phyloP scores from a whole-genome alignment of 345 rosid genomes.

The Turritis glabra region DNA sequence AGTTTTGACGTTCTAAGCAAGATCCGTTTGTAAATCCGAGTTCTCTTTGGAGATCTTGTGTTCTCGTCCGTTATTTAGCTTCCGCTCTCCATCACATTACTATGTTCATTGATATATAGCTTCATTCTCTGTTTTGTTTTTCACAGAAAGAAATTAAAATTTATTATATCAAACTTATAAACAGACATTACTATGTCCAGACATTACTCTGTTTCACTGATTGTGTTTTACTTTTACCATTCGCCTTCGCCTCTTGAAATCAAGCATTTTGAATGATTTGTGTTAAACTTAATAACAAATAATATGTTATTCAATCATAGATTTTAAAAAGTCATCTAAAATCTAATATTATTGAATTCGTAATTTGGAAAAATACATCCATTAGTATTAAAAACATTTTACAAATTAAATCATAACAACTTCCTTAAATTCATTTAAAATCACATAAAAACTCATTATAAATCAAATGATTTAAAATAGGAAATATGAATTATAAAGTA shows the following conservation, averaged over 20 bases:
- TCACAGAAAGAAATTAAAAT: neutral
- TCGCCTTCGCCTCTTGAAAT: neutral
- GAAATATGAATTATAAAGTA: neutral
- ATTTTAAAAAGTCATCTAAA: too few species aligned
- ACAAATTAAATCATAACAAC: neutral
- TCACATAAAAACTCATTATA: neutral
- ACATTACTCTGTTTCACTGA: neutral
- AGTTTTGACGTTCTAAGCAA: too few species aligned
- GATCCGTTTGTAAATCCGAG: too few species aligned
- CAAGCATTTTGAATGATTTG: too few species aligned
- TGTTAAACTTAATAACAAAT: too few species aligned
- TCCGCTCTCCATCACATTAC: too few species aligned
- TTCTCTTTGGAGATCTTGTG: too few species aligned
- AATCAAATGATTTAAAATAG: neutral
- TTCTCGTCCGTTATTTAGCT: too few species aligned
- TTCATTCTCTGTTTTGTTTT: neutral
- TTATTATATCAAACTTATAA: neutral
- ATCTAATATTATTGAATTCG: too few species aligned
- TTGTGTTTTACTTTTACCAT: neutral
- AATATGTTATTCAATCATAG: neutral
- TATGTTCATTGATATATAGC: neutral
- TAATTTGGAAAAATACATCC: too few species aligned
- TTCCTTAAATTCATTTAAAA: neutral
- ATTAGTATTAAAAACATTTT: too few species aligned
- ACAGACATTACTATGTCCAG: too few species aligned